Evolutionary conservation across 768 basidiomycete species (phyloP).

Genomic region (Tricholoma flavovirens): DNA sequence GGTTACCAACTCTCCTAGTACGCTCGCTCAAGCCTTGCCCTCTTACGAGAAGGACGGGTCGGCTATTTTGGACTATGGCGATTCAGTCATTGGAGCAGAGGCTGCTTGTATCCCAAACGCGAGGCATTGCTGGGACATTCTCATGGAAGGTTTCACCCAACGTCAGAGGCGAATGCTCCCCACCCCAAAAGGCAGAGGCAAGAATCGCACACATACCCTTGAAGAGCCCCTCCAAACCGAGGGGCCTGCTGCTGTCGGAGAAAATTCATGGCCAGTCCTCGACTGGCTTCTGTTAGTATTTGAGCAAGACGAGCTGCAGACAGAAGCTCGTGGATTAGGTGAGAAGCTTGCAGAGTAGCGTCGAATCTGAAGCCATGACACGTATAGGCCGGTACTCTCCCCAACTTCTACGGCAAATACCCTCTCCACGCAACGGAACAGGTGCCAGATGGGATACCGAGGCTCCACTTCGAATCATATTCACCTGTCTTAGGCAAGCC

Average conservation of each 20-base stretch:
- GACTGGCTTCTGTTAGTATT: conserved; percentile 64
- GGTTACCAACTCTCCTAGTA: conserved; percentile 48
- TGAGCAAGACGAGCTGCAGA: conserved; percentile 54
- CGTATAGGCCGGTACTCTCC: conserved; percentile 34
- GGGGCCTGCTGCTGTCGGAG: conserved; percentile 37
- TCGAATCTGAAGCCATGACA: background rate
- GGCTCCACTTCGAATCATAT: conserved; percentile 42
- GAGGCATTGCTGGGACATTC: conserved; percentile 57
- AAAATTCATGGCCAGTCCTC: conserved; percentile 66
- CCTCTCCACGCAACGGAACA: conserved; percentile 41
- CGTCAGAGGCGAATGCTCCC: conserved; percentile 23
- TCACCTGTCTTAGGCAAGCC: conserved; percentile 29
- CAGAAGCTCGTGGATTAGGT: conserved; percentile 33
- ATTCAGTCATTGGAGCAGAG: conserved; percentile 53
- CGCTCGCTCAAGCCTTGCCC: conserved; percentile 52
- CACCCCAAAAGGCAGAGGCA: conserved; percentile 30
- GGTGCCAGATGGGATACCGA: conserved; percentile 53
- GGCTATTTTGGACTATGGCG: conserved; percentile 32
- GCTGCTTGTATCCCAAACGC: conserved; percentile 47
- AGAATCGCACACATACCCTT: conserved; percentile 22
- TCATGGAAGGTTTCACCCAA: conserved; percentile 49
- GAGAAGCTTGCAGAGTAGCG: conserved; percentile 11
- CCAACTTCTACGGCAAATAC: conserved; percentile 54
- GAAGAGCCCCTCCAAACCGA: conserved; percentile 17
- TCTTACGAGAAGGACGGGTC: conserved; percentile 28